Conservation (phyloP, 2,329 filamentous ascomycete genomes). For the Neopestalotiopsis clavispora region DNA sequence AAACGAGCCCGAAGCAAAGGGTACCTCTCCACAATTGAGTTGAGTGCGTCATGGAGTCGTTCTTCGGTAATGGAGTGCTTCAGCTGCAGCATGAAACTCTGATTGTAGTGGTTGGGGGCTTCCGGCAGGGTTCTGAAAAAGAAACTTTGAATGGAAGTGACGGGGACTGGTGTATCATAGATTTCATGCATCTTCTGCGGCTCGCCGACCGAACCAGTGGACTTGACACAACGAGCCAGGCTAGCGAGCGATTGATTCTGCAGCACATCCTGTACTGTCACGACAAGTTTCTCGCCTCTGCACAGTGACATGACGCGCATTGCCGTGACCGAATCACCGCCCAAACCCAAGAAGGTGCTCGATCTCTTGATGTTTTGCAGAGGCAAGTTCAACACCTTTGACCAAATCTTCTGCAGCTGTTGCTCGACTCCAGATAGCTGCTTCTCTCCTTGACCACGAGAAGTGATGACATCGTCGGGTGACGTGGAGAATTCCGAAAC, state of each 20-base stretch:
- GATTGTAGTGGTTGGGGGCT: slow-evolving; percentile 13
- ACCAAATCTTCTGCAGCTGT: slow-evolving; percentile 8
- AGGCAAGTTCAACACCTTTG: slow-evolving; percentile 9
- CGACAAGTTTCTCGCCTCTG: slow-evolving; percentile 7
- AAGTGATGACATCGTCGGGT: not conserved
- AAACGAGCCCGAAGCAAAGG: slow-evolving; percentile 41
- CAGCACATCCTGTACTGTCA: slow-evolving; percentile 18
- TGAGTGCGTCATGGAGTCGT: not conserved
- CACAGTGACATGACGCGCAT: slow-evolving; percentile 18
- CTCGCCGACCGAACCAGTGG: not conserved
- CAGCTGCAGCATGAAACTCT: slow-evolving; percentile 16
- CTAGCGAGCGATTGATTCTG: slow-evolving; percentile 13
- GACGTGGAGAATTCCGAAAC: slow-evolving; percentile 2
- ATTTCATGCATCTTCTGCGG: slow-evolving; percentile 3
- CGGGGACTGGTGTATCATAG: slow-evolving; percentile 8
- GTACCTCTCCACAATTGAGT: slow-evolving; percentile 11
- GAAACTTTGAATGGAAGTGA: slow-evolving; percentile 15
- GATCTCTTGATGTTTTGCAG: not conserved
- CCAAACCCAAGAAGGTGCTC: slow-evolving; percentile 14
- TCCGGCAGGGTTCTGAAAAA: slow-evolving; percentile 15
- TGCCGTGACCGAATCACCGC: slow-evolving; percentile 19
- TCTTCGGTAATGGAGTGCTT: not conserved
- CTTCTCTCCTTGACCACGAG: not conserved
- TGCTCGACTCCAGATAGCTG: slow-evolving; percentile 6
- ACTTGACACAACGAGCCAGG: slow-evolving; percentile 12